These are phyloP conservation scores for Candida krabiensis DNA, from an alignment of 805 yeast genomes.

Conservation along the genomic window DNA sequence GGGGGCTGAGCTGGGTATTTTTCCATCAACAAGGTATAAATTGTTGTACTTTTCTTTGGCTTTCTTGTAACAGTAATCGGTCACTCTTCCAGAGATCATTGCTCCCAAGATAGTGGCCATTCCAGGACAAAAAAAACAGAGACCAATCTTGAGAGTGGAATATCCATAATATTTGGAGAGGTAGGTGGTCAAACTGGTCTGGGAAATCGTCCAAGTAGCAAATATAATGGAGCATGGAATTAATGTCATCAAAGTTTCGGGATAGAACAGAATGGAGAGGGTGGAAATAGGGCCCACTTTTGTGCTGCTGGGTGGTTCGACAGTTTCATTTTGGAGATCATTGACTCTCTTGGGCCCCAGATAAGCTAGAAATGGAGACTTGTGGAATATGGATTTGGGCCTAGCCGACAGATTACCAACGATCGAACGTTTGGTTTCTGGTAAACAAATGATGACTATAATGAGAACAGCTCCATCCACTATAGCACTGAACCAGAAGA, in stretches of 20 bases:
- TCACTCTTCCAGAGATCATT: constrained; percentile 51
- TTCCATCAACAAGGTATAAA: constrained; percentile 24
- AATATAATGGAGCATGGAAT: constrained; percentile 63
- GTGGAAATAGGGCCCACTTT: constrained; percentile 30
- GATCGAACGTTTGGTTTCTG: constrained; percentile 72
- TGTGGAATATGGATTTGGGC: constrained; percentile 46
- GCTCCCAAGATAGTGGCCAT: constrained; percentile 64
- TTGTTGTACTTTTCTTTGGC: constrained; percentile 32
- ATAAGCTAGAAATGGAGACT: constrained; percentile 42
- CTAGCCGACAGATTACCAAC: constrained; percentile 73
- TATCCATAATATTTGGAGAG: constrained; percentile 51
- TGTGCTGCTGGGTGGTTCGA: constrained; percentile 12
- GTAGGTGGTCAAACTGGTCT: constrained; percentile 63
- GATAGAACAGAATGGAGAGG: constrained; percentile 13
- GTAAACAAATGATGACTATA: constrained; percentile 43
- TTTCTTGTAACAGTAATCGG: constrained; percentile 51
- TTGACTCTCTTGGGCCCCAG: constrained; percentile 33
- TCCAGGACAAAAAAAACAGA: constrained; percentile 76
- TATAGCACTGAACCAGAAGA: constrained; percentile 74
- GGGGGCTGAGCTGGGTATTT: constrained; percentile 19
- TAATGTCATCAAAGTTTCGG: constrained; percentile 43
- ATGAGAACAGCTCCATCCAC: constrained; percentile 50
- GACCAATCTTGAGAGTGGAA: constrained; percentile 58
- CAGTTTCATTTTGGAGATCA: constrained; percentile 27
- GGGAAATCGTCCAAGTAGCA: constrained; percentile 67